Conservation (phyloP, 805 yeast species). For the Candida ipomoeae region DNA sequence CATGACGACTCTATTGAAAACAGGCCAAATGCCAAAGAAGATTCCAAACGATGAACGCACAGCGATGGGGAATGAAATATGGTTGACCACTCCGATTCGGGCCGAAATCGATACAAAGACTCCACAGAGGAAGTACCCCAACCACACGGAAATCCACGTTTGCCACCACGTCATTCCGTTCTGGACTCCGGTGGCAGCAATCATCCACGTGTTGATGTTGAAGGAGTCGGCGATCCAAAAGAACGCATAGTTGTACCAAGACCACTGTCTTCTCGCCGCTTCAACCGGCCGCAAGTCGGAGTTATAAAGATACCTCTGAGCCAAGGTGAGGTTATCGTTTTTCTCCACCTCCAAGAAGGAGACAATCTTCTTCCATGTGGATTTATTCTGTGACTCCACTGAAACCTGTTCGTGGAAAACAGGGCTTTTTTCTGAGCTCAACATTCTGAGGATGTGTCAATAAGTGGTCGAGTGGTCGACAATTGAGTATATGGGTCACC, state of each 20-base stretch:
- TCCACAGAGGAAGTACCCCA: constrained; percentile 73
- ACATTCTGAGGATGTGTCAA: not conserved
- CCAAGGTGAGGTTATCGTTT: constrained; percentile 42
- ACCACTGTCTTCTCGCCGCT: constrained; percentile 71
- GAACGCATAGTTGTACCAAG: constrained; percentile 73
- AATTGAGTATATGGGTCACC: too few relatives aligned
- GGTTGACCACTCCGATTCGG: constrained; percentile 76
- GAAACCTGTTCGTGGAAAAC: constrained; percentile 8
- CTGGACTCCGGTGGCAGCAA: constrained; percentile 78
- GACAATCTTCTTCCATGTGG: constrained; percentile 26
- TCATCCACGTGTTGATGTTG: constrained; percentile 87
- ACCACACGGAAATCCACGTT: constrained; percentile 84
- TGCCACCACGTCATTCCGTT: constrained; percentile 82
- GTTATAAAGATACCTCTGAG: constrained; percentile 67
- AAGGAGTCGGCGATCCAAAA: constrained; percentile 91
- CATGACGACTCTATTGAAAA: constrained; percentile 83
- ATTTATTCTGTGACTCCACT: constrained; percentile 48
- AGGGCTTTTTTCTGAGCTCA: not conserved
- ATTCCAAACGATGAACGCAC: constrained; percentile 82
- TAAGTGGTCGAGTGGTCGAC: not conserved
- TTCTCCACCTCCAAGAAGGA: constrained; percentile 28
- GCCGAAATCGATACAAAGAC: constrained; percentile 67
- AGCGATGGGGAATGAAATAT: constrained; percentile 79
- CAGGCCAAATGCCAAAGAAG: constrained; percentile 85
- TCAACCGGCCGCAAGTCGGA: constrained; percentile 80